These are phyloP conservation scores for Fraxinus latifolia DNA, from an alignment of 305 asterid genomes.

Conservation along the genomic window DNA sequence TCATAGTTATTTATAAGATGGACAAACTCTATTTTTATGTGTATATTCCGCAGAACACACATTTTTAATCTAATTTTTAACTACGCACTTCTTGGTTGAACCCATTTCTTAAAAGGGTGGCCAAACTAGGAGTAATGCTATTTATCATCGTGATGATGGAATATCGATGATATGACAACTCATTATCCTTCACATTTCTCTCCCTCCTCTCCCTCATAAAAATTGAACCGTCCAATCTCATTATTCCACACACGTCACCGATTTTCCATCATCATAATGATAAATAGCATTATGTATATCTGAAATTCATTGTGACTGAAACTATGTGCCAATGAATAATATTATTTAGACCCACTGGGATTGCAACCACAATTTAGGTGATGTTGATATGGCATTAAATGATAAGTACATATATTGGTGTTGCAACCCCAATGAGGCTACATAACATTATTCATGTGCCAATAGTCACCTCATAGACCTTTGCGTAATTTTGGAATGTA, in stretches of 20 bases:
- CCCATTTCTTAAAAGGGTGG: background rate
- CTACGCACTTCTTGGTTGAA: background rate
- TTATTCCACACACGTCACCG: no score
- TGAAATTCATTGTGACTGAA: background rate
- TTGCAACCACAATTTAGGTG: no score
- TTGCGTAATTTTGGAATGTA: background rate
- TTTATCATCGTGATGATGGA: no score
- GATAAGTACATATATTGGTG: no score
- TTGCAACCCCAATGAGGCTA: no score
- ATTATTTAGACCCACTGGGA: no score
- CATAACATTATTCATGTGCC: background rate
- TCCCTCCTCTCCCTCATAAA: no score
- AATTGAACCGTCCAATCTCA: no score
- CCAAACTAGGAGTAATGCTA: background rate
- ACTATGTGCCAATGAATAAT: background rate
- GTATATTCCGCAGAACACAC: background rate
- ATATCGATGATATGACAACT: no score
- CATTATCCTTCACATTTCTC: no score
- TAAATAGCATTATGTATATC: background rate
- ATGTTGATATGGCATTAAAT: no score
- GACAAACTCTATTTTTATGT: background rate
- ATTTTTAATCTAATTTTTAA: background rate
- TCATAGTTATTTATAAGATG: background rate
- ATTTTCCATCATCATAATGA: no score
- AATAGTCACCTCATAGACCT: background rate